Evolutionary conservation across 2,329 filamentous ascomycete genomes (phyloP).

Genomic region (Aspergillus pseudoglaucus): DNA sequence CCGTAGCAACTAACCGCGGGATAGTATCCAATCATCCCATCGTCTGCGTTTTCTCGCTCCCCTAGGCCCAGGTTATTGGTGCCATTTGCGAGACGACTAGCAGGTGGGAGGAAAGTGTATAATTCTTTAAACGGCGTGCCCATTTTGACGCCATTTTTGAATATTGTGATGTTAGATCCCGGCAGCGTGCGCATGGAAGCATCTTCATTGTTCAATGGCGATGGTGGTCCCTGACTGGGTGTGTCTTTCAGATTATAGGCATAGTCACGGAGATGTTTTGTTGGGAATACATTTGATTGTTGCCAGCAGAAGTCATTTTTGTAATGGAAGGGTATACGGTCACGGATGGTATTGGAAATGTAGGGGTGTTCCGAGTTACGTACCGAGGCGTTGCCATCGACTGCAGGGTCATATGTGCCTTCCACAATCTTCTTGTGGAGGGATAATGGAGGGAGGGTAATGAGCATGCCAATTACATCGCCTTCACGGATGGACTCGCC

Average conservation of each 20-base stretch:
- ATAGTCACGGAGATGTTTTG: slow-evolving; percentile 77
- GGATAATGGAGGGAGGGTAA: slow-evolving; percentile 76
- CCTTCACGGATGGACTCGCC: slow-evolving; percentile 77
- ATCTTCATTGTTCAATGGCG: slow-evolving; percentile 59
- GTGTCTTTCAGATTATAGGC: slow-evolving; percentile 41
- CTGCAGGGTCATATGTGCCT: slow-evolving; percentile 78
- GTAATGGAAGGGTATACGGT: slow-evolving; percentile 89
- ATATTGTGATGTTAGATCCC: slow-evolving; percentile 76
- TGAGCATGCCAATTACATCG: slow-evolving; percentile 90
- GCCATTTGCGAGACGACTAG: slow-evolving; percentile 51
- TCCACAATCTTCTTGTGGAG: slow-evolving; percentile 84
- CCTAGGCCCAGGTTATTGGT: slow-evolving; percentile 49
- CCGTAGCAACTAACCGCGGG: slow-evolving; percentile 88
- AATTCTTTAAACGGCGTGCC: slow-evolving; percentile 85
- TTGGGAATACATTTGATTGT: slow-evolving; percentile 55
- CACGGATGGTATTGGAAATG: slow-evolving; percentile 77
- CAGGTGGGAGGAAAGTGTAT: slow-evolving; percentile 83
- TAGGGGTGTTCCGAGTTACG: slow-evolving; percentile 43
- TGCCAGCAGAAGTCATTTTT: slow-evolving; percentile 93
- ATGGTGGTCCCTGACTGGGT: slow-evolving; percentile 43
- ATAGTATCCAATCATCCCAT: slow-evolving; percentile 93
- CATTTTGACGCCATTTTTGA: slow-evolving; percentile 83
- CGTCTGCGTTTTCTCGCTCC: slow-evolving; percentile 80
- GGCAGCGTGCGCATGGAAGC: slow-evolving; percentile 80
- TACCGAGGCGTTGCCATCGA: slow-evolving; percentile 48